These are phyloP conservation scores for Aspergillus spinulosporus DNA, from an alignment of 2,329 filamentous ascomycete genomes.

Conservation along the genomic window DNA sequence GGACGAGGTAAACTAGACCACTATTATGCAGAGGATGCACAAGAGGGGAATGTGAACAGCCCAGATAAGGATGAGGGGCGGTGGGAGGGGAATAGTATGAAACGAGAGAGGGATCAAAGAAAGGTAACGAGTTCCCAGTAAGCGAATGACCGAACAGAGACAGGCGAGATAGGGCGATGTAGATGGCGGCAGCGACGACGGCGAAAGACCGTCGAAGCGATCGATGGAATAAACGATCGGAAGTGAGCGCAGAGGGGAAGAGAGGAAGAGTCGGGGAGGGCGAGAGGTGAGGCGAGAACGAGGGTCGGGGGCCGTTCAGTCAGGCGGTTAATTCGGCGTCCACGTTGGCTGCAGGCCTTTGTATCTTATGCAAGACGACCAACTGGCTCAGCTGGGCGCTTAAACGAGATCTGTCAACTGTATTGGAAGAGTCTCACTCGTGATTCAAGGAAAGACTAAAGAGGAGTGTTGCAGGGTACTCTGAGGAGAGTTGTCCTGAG, in stretches of 20 bases:
- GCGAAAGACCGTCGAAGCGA: slow-evolving; percentile 6
- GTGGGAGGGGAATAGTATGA: slow-evolving; percentile 9
- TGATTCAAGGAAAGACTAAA: not conserved
- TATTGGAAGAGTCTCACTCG: not conserved
- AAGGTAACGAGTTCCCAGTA: slow-evolving; percentile 4
- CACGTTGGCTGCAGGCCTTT: slow-evolving; percentile 3
- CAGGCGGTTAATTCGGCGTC: slow-evolving; percentile 10
- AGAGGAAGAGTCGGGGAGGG: slow-evolving; percentile 11
- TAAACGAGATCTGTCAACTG: not conserved
- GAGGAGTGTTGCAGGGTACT: not conserved
- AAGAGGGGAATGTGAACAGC: slow-evolving; percentile 1
- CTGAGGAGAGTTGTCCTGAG: not conserved
- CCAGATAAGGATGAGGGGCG: slow-evolving; percentile 11
- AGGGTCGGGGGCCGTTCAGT: slow-evolving; percentile 9
- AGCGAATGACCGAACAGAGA: slow-evolving; percentile 10
- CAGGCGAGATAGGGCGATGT: not conserved
- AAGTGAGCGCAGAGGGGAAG: not conserved
- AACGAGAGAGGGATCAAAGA: slow-evolving; percentile 10
- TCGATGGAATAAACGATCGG: slow-evolving; percentile 14
- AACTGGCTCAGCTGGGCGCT: slow-evolving; percentile 7
- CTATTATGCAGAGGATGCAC: not conserved
- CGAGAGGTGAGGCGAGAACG: slow-evolving; percentile 1
- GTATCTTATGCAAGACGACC: slow-evolving; percentile 6
- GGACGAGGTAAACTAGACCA: not conserved
- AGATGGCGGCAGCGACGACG: slow-evolving; percentile 9